Percentiles rank a stretch among this genome's conserved stretches.
Conservation (phyloP, 1,139 yeast species). For the Blastobotrys aristatus region DNA sequence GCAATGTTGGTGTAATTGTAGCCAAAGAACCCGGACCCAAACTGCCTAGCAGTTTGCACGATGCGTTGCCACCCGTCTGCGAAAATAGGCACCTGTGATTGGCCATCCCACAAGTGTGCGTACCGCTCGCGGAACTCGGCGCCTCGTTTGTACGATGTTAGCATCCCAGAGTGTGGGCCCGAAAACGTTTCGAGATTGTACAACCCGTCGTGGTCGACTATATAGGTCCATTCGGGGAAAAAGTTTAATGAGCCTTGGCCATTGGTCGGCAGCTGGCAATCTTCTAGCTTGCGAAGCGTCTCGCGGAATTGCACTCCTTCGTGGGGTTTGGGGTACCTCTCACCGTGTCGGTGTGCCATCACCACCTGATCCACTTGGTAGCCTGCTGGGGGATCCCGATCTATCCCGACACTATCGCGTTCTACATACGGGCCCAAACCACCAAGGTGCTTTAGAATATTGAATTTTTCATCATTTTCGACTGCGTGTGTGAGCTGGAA, state of each 20-base stretch:
- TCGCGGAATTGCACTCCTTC: conserved; percentile 11
- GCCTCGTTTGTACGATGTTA: conserved; percentile 31
- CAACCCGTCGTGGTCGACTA: conserved; percentile 28
- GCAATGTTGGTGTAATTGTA: conserved; percentile 34
- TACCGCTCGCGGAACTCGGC: conserved; percentile 34
- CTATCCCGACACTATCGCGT: conserved; percentile 33
- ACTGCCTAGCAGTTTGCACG: conserved; percentile 37
- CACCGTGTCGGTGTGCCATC: conserved; percentile 64
- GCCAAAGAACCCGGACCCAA: conserved; percentile 41
- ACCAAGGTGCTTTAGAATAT: conserved; percentile 9
- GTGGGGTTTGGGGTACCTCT: conserved; percentile 48
- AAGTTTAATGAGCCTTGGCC: conserved; percentile 36
- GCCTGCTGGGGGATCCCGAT: conserved; percentile 43
- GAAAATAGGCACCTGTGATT: conserved; percentile 29
- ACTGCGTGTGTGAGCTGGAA: too few species aligned
- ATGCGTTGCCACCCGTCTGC: conserved; percentile 40
- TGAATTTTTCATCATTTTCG: not conserved
- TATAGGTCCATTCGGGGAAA: conserved; percentile 36
- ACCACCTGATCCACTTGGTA: conserved; percentile 61
- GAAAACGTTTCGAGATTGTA: conserved; percentile 29
- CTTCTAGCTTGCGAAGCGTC: not conserved
- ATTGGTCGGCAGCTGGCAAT: conserved; percentile 16
- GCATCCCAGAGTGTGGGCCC: conserved; percentile 38
- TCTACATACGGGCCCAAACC: conserved; percentile 15
- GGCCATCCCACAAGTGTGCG: conserved; percentile 36